phyloP scores from a whole-genome alignment of 139 green algal genomes.

The Coelastrella sp. region DNA sequence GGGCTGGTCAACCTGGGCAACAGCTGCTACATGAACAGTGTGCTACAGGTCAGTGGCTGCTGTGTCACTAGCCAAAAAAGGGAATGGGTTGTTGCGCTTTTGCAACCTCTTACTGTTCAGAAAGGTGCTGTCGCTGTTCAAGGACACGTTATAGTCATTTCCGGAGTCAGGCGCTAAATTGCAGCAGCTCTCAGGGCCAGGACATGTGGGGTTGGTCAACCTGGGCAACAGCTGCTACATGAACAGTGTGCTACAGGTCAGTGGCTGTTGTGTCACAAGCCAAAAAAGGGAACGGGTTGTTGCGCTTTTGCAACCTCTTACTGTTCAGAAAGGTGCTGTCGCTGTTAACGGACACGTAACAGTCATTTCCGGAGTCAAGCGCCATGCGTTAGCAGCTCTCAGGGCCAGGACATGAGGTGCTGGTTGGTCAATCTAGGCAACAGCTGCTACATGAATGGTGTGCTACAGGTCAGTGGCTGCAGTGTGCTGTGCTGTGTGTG shows the following conservation, averaged over 20 bases:
- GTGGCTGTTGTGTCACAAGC: no score
- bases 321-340: no score
- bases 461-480: constrained; percentile 96
- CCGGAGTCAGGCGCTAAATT: constrained; percentile 90
- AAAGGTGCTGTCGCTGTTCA: no score
- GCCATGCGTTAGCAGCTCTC: constrained; percentile 74
- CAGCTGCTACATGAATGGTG: constrained; percentile 96
- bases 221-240: constrained; percentile 99
- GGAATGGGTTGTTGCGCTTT: no score
- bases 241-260: constrained; percentile 90
- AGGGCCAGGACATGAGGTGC: constrained; percentile 87
- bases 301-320: no score
- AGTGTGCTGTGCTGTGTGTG: no score
- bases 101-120: no score
- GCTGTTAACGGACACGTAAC: no score
- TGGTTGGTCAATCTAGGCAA: constrained; percentile 99
- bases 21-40: constrained; percentile 96
- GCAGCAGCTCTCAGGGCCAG: constrained; percentile 80
- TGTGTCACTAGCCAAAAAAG: background rate
- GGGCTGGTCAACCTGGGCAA: constrained; percentile 99
- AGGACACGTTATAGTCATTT: constrained; percentile 91
- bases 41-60: constrained; percentile 76
- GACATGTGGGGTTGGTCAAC: constrained; percentile 94
- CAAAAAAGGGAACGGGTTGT: no score
- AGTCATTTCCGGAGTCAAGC: constrained; percentile 92